Evolutionary conservation across 2,329 filamentous ascomycete genomes (phyloP), one percentile per base, ranked within the genome.

Genomic region (Torrubiella hemipterigena): DNA sequence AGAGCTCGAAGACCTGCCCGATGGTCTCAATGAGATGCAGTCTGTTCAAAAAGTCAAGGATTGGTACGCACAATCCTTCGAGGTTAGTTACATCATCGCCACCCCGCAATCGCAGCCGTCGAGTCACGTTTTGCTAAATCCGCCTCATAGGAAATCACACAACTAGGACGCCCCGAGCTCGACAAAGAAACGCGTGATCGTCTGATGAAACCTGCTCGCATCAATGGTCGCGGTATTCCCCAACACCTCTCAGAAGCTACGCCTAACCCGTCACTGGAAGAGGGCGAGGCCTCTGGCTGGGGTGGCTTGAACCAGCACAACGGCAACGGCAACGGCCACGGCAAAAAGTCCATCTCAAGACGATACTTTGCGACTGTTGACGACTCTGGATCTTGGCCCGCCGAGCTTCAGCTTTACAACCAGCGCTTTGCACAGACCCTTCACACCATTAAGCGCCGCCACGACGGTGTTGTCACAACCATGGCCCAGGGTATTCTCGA

Each of bases 21-120:
- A 98, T 69, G 91, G 91, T 34, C 73, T 98, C 39, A 94, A 85
- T 54, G 87, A 96, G 45, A 96, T 98, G 91, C 84, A 87, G 23
- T 96, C 91, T 9, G 94, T 98, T 44, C 78, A 80, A 55, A 85
- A 80, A 50, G 91, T 98, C 44, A 81, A 87, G 55, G 87, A 96
- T 51, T 98, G 91, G 91, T 98, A 98, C 57, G 91, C 89, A 41
- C 91, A 98, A 63, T 98, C 91, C 31, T 98, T 98, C 51, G 91
- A 98, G 76, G 87, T 94, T 72, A 46, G 71, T 53, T 15, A 14
- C 7, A 10, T 34, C 24, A 33, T 29, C 32, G 14, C 27, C 28
- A 27, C 30, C 15, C 21, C 33, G 32, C 33, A 40, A 34, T 32
- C 31, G 31, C 27, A 24, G 35, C 28, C 32, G 37, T 30, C 30